Evolutionary conservation across 2,329 filamentous ascomycete species (phyloP), one percentile per base, ranked within the genome.

Genomic region (Laburnicola sp.): DNA sequence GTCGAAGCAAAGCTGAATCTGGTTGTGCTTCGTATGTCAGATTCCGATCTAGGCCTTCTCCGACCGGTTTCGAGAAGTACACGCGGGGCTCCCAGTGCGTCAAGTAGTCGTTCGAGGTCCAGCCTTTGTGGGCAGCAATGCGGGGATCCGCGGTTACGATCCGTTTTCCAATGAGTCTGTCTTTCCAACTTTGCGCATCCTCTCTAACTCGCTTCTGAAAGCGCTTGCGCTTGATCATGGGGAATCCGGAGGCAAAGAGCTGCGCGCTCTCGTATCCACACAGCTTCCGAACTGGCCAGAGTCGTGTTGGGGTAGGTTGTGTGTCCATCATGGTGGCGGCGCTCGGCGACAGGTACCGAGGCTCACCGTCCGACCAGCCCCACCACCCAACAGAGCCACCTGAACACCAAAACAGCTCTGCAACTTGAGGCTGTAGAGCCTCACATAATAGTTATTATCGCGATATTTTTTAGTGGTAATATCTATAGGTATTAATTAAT

Each of bases 131-230:
- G 6, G 34, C 43, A 5, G 48, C 41, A 27, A 54, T 48, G 10
- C 45, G n/a, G 21, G 28, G 45, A 31, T 49, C 41, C 8, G 48
- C 40, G 16, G 50, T 52, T 26, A 53, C 46, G 22, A 57, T 36
- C 2, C 55, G 51, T 41, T 53, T 57, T 8, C 45, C 48, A 23
- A 52, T 41, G 10, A 57, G 45, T 23, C 55, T 49, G 22, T 52
- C 51, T 38, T 42, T 52, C 51, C 48, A 53, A 9, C 30, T 48
- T 16, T 51, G 45, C 27, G 36, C 55, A 35, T 55, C 52, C 45
- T 57, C 55, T 22, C 55, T 46, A 1, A 35, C 43, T 3, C 43
- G 43, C 16, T 45, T 45, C 22, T 22, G 16, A 31, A 26, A 32
- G 28, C 16, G n/a, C 6, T 8, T 25, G 25, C 32, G 30, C 21